Conservation (phyloP, 768 basidiomycete genomes). For the Floccularia luteovirens region DNA sequence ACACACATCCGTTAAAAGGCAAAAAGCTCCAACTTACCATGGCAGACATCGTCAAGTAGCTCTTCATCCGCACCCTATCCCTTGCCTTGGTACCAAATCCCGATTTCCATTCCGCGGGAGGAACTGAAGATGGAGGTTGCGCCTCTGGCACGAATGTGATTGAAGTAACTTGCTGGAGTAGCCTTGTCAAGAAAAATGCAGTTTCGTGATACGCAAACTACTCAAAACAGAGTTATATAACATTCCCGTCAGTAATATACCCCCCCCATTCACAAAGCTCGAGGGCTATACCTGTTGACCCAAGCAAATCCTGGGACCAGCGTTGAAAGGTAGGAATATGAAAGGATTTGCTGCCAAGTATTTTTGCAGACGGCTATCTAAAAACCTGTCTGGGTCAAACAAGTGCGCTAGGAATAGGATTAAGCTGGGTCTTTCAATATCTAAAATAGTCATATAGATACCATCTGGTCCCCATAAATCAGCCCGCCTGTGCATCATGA, state of each 20-base stretch:
- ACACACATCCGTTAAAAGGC: background rate
- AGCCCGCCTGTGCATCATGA: conserved; percentile 32
- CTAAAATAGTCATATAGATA: conserved; percentile 9
- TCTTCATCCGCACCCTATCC: conserved; percentile 28
- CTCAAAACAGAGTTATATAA: background rate
- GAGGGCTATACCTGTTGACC: conserved; percentile 25
- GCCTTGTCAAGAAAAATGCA: conserved; percentile 44
- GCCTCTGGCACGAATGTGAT: conserved; percentile 29
- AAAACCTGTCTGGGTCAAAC: conserved; percentile 62
- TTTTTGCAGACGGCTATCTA: conserved; percentile 47
- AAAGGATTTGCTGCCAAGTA: conserved; percentile 53
- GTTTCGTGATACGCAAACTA: conserved; percentile 51
- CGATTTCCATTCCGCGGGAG: conserved; percentile 17
- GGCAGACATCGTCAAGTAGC: conserved; percentile 32
- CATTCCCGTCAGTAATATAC: background rate
- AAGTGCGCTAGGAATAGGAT: conserved; percentile 26
- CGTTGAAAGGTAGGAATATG: conserved; percentile 67
- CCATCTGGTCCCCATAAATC: conserved; percentile 59
- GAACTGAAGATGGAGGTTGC: conserved; percentile 22
- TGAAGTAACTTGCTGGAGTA: conserved; percentile 39
- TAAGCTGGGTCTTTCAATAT: background rate
- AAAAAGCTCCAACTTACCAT: conserved; percentile 17
- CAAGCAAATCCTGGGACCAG: conserved; percentile 58
- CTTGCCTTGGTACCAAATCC: conserved; percentile 20
- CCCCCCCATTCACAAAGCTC: background rate